These are phyloP conservation scores for Blastobotrys robertii DNA, from an alignment of 805 yeast species.

Conservation along the genomic window DNA sequence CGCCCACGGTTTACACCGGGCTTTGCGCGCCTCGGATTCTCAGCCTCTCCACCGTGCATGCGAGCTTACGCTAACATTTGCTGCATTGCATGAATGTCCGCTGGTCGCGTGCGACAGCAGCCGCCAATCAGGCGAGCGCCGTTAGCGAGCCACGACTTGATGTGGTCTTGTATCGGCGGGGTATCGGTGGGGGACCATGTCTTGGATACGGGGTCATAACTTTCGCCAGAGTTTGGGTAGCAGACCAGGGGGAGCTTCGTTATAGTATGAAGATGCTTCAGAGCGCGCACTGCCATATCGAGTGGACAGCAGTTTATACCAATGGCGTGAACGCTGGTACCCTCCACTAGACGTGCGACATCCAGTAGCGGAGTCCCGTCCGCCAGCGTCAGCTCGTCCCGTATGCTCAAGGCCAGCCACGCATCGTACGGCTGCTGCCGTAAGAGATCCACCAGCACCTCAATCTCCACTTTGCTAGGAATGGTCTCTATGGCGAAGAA, in stretches of 20 bases:
- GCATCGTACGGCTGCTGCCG: conserved; percentile 31
- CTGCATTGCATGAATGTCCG: conserved; percentile 25
- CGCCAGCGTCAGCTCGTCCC: conserved; percentile 31
- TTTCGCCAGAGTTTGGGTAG: conserved; percentile 73
- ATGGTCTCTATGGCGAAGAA: conserved; percentile 62
- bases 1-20: too few species aligned
- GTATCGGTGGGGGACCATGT: conserved; percentile 28
- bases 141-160: conserved; percentile 33
- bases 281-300: conserved; percentile 32
- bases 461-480: conserved; percentile 50
- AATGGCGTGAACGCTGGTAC: conserved; percentile 28
- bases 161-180: conserved; percentile 29
- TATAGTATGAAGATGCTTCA: conserved; percentile 26
- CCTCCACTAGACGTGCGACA: conserved; percentile 28
- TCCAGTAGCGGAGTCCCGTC: conserved; percentile 40
- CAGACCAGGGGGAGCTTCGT: conserved; percentile 36
- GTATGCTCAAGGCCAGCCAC: conserved; percentile 40
- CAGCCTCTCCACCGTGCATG: too few species aligned
- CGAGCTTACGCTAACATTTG: too few species aligned
- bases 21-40: too few species aligned
- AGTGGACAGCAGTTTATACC: conserved; percentile 66
- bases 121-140: conserved; percentile 57
- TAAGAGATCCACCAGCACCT: conserved; percentile 37
- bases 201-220: conserved; percentile 41
- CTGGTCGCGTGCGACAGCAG: conserved; percentile 63